Evolutionary conservation across 306 rosid species (phyloP).

Genomic region (Gastrolobium bilobum): DNA sequence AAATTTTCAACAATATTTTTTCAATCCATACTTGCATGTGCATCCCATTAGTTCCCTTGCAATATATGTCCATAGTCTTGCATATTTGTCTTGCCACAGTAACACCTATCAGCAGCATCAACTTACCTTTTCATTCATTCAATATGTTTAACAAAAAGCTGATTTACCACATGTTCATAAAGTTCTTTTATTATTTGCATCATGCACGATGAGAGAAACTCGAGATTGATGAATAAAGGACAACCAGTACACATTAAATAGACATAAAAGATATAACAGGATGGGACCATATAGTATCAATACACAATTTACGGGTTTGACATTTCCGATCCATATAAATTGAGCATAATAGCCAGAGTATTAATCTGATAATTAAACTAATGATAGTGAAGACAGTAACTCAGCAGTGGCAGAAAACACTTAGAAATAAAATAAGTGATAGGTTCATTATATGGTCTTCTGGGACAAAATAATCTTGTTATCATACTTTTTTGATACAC

Average conservation of each 20-base stretch:
- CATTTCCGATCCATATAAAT: conserved; percentile 32
- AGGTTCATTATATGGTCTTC: conserved; percentile 31
- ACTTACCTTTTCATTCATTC: conserved; percentile 41
- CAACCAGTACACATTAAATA: conserved; percentile 48
- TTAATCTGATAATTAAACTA: conserved; percentile 8
- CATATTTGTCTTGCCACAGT: not conserved
- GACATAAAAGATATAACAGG: conserved; percentile 48
- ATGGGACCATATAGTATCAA: conserved; percentile 49
- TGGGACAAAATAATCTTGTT: conserved; percentile 44
- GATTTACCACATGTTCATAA: conserved; percentile 38
- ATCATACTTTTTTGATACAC: not conserved
- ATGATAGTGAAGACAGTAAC: conserved; percentile 17
- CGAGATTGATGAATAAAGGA: conserved; percentile 51
- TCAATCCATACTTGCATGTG: not conserved
- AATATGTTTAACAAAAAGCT: conserved; percentile 32
- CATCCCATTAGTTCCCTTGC: not conserved
- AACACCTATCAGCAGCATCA: not conserved
- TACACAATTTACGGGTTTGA: conserved; percentile 44
- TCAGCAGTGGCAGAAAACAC: not conserved
- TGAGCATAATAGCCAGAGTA: conserved; percentile 17
- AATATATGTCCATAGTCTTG: not conserved
- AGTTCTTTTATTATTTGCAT: conserved; percentile 17
- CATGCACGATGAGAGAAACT: conserved; percentile 37
- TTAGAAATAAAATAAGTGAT: conserved; percentile 6
- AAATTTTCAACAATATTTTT: not conserved